Percentiles rank a stretch among this genome's conserved stretches.
These are phyloP conservation scores for Castanea crenata DNA, from an alignment of 306 rosid species.

Conservation along the genomic window DNA sequence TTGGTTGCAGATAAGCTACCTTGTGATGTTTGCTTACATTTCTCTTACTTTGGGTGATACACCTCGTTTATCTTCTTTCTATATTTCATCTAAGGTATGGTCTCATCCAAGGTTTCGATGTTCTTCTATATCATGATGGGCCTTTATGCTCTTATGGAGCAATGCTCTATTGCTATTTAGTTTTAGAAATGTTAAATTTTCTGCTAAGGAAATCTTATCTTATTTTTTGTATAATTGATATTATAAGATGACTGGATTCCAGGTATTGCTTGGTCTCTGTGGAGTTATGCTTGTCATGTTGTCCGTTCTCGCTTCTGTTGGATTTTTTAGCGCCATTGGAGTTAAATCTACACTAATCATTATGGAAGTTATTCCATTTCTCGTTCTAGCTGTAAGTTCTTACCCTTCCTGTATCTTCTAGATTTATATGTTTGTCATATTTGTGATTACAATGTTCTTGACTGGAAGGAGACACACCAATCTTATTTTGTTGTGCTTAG, in stretches of 20 bases:
- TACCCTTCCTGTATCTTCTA: conserved; percentile 21
- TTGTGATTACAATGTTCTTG: not conserved
- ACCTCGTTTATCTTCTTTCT: conserved; percentile 64
- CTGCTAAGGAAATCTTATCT: not conserved
- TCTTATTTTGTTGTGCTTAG: not conserved
- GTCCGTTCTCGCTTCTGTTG: conserved; percentile 94
- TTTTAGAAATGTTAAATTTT: conserved; percentile 3
- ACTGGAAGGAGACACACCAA: not conserved
- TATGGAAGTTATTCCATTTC: conserved; percentile 99
- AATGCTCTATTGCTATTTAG: not conserved
- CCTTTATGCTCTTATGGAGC: not conserved
- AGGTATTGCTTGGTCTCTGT: conserved; percentile 93
- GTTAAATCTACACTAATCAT: conserved; percentile 92
- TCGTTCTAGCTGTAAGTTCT: conserved; percentile 93
- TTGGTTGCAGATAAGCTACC: conserved; percentile 87
- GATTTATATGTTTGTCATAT: conserved; percentile 2
- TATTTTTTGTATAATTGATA: conserved; percentile 10
- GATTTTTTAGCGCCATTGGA: conserved; percentile 87
- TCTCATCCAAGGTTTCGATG: conserved; percentile 15
- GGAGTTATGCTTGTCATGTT: conserved; percentile 94
- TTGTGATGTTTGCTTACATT: conserved; percentile 96
- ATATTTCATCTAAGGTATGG: conserved; percentile 85
- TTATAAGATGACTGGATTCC: conserved; percentile 24
- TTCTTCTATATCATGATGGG: not conserved
- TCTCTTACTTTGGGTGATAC: conserved; percentile 95